Evolutionary conservation across 805 yeast species (phyloP).

Genomic region (Saturnispora zaruensis): DNA sequence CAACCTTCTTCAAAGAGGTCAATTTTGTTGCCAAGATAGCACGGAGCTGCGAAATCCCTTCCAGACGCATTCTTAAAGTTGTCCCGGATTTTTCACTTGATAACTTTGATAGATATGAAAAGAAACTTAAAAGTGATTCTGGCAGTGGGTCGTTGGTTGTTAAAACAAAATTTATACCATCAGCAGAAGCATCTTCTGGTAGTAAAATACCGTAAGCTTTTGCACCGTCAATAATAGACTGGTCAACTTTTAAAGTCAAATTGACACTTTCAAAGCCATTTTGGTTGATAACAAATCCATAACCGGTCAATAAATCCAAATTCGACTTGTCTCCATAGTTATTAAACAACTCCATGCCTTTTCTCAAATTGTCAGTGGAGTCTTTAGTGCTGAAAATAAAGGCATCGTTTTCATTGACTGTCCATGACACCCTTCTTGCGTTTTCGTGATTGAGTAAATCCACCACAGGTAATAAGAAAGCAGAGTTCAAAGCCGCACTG

Average conservation of each 20-base stretch:
- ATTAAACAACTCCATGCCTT: slow-evolving; percentile 60
- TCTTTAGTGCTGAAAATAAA: slow-evolving; percentile 34
- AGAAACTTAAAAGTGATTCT: slow-evolving; percentile 39
- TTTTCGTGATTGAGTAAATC: slow-evolving; percentile 70
- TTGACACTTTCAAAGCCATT: slow-evolving; percentile 49
- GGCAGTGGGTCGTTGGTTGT: slow-evolving; percentile 25
- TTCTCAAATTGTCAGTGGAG: slow-evolving; percentile 23
- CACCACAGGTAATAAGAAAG: slow-evolving; percentile 68
- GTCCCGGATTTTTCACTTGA: slow-evolving; percentile 36
- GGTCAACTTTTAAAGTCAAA: slow-evolving; percentile 51
- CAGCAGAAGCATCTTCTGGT: slow-evolving; percentile 30
- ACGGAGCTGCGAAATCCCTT: slow-evolving; percentile 50
- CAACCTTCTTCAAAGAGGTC: slow-evolving; percentile 30
- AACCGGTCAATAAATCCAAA: slow-evolving; percentile 56
- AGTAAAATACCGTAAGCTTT: slow-evolving; percentile 33
- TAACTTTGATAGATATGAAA: slow-evolving; percentile 44
- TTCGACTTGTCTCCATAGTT: slow-evolving; percentile 75
- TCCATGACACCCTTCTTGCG: slow-evolving; percentile 57
- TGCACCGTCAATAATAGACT: slow-evolving; percentile 17
- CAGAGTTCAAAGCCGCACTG: slow-evolving; percentile 32
- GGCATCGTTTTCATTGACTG: slow-evolving; percentile 15
- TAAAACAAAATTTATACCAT: slow-evolving; percentile 35
- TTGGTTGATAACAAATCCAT: slow-evolving; percentile 60
- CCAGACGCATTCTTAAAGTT: slow-evolving; percentile 48
- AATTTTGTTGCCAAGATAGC: slow-evolving; percentile 45